phyloP scores from a whole-genome alignment of 352 stramenopile species.

The Globisporangium paroecandrum region DNA sequence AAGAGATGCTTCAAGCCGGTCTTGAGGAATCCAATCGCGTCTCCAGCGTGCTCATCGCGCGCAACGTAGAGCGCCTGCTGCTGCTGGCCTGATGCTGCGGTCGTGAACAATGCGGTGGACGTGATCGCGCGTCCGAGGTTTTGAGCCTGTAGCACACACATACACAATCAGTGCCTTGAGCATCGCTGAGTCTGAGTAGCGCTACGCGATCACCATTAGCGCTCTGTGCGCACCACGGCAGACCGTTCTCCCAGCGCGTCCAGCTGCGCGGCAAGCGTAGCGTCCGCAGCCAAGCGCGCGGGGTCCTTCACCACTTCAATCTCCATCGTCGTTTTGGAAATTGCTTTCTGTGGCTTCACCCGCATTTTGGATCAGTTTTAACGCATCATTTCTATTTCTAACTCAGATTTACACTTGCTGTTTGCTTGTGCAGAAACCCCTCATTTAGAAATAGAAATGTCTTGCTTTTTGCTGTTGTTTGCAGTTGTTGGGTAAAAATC shows the following conservation, averaged over 20 bases:
- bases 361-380: background rate
- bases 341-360: background rate
- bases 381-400: constrained; percentile 3
- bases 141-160: constrained; percentile 40
- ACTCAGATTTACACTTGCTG: background rate
- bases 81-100: constrained; percentile 19
- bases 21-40: constrained; percentile 59
- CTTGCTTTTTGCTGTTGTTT: background rate
- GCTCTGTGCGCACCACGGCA: constrained; percentile 27
- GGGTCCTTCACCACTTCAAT: constrained; percentile 25
- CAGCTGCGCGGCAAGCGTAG: constrained; percentile 24
- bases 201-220: too few species aligned
- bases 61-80: constrained; percentile 44
- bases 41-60: constrained; percentile 9
- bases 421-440: too few species aligned
- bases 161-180: background rate
- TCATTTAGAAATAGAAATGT: constrained; percentile 14
- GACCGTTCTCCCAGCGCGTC: constrained; percentile 46
- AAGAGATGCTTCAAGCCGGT: constrained; percentile 69
- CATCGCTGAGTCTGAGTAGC: background rate
- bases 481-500: background rate
- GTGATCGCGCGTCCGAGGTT: constrained; percentile 61
- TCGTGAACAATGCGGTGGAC: constrained; percentile 37
- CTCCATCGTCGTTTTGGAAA: background rate
- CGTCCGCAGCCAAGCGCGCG: constrained; percentile 20